Evolutionary conservation across 1,284 basidiomycete genomes (phyloP).

Genomic region (Coniophora puteana): DNA sequence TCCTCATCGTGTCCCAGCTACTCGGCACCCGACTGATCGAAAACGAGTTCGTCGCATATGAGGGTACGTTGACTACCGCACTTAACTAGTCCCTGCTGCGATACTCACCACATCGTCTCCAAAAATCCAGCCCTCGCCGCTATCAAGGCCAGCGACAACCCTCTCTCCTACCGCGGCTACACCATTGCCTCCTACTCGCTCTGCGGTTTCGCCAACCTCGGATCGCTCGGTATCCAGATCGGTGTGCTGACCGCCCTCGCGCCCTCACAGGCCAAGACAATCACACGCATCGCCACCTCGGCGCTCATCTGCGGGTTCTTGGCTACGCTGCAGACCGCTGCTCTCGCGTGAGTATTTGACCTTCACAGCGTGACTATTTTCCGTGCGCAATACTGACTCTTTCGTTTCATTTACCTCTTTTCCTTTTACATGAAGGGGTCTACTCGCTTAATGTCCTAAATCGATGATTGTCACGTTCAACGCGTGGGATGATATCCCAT

Average conservation of each 20-base stretch:
- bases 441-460: no score
- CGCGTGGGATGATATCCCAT: no score
- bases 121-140: slow-evolving; percentile 42
- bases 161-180: slow-evolving; percentile 69
- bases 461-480: no score
- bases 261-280: slow-evolving; percentile 69
- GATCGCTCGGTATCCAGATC: slow-evolving; percentile 86
- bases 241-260: slow-evolving; percentile 85
- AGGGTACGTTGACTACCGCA: slow-evolving; percentile 26
- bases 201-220: slow-evolving; percentile 88
- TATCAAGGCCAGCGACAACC: slow-evolving; percentile 44
- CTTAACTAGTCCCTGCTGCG: background rate
- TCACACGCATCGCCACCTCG: slow-evolving; percentile 68
- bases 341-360: slow-evolving; percentile 55
- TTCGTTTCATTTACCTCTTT: no score
- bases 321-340: slow-evolving; percentile 72
- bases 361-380: no score
- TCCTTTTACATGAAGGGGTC: no score
- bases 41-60: slow-evolving; percentile 86
- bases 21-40: slow-evolving; percentile 86
- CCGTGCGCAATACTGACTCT: no score
- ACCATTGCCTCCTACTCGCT: slow-evolving; percentile 81
- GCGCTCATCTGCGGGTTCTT: slow-evolving; percentile 83
- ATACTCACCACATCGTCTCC: no score
- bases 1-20: slow-evolving; percentile 72